A percentile compares a stretch with the other conserved stretches of the same genome.
phyloP scores from a whole-genome alignment of 768 basidiomycete genomes.

The Pisolithus orientalis region DNA sequence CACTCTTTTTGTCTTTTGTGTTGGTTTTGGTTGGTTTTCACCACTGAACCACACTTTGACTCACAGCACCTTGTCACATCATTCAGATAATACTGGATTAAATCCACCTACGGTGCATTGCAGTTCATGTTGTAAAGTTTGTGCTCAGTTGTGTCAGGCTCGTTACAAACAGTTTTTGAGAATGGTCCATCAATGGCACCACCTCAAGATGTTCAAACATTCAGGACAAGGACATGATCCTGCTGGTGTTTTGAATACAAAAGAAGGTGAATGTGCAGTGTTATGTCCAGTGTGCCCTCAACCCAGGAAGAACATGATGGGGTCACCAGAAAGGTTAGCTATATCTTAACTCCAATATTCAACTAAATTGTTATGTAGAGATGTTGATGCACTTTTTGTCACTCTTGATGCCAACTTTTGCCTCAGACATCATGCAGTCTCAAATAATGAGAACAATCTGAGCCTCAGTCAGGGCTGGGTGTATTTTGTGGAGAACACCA shows the following conservation, averaged over 20 bases:
- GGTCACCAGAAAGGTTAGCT: too few relatives aligned
- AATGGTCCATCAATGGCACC: slow-evolving; percentile 16
- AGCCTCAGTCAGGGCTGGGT: slow-evolving; percentile 17
- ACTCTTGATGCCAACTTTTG: too few relatives aligned
- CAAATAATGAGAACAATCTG: slow-evolving; percentile 9
- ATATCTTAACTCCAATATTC: too few relatives aligned
- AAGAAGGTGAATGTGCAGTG: too few relatives aligned
- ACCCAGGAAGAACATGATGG: too few relatives aligned
- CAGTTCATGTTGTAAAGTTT: neutral
- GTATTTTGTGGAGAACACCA: slow-evolving; percentile 20
- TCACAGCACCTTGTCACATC: slow-evolving; percentile 18
- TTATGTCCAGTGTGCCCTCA: too few relatives aligned
- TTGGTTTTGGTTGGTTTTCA: too few relatives aligned
- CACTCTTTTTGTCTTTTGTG: too few relatives aligned
- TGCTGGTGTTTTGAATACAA: slow-evolving; percentile 13
- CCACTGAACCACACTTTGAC: too few relatives aligned
- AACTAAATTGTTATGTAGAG: too few relatives aligned
- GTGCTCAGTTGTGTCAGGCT: neutral
- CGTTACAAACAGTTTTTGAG: slow-evolving; percentile 11
- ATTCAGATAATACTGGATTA: slow-evolving; percentile 22
- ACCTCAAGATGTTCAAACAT: slow-evolving; percentile 19
- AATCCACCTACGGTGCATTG: slow-evolving; percentile 12
- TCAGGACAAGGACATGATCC: slow-evolving; percentile 19
- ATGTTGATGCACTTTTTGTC: too few relatives aligned
- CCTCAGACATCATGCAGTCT: slow-evolving; percentile 14